Base-by-base conservation (phyloP, 1,284 basidiomycete species). In the Anthracocystis panici-leucophaei region DNA sequence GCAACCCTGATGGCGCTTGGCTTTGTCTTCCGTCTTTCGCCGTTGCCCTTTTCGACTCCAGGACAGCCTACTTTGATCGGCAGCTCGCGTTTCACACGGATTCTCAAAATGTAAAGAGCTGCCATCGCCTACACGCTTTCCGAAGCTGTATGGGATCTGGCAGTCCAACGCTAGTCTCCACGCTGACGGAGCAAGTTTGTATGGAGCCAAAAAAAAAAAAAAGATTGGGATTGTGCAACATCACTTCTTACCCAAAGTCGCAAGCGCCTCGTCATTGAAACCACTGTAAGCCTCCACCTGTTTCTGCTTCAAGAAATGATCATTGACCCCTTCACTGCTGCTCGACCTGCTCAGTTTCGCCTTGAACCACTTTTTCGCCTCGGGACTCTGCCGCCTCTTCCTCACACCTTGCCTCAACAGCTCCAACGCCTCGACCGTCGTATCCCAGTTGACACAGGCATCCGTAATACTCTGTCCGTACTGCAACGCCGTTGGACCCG, bases 381-480 rank as follows among this genome's bases (percentile, higher is more conserved):
- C 60, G 7, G 55, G 51, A 21, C 40, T 33, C 20, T 61, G 31
- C 21, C 82, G 63, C 20, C 82, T 74, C 25, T 69, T 64, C 33
- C 58, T 62, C 9, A 83, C 82, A 25, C 70, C 82, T 18, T 65
- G 29, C 10, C 82, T 65, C 18, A 84, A 62, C 46, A 53, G 67
- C 27, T 84, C 78, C 31, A 84, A 61, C 6, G 79, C 83, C 14
- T 61, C 51, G 2, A 81, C 71, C 6, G 82, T 84, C 9, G 79
- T 82, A 7, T 80, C 73, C 82, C 82, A 84, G 52, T 71, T 65
- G 56, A 84, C 76, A 56, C 82, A 84, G 11, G 82, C 82, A 55
- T 84, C 82, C 2, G 82, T 84, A 44, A 84, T 80, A 23, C 70
- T 75, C 66, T 83, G 77, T 7, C 82, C 82, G 60, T 80, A 80